Conservation (phyloP, 2,329 filamentous ascomycete species). For the Neoascochyta sp. region DNA sequence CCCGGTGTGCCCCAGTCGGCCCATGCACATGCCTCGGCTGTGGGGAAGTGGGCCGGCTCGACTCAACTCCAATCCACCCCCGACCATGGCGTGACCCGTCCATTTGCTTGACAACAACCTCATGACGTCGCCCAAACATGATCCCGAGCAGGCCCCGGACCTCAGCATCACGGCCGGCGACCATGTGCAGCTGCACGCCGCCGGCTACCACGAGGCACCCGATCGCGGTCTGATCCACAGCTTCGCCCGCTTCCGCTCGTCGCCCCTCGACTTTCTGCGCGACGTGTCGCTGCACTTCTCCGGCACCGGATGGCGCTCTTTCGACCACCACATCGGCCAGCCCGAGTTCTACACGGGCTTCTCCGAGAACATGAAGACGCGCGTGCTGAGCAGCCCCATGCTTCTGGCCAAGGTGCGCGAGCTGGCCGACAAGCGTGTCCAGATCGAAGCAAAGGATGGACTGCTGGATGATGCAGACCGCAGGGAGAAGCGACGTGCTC, state of each 20-base stretch:
- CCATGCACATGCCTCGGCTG: too few relatives aligned
- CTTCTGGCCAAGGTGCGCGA: slow-evolving; percentile 71
- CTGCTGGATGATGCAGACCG: slow-evolving; percentile 48
- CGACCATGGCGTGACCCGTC: too few relatives aligned
- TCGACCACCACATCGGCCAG: slow-evolving; percentile 85
- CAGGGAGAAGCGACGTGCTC: slow-evolving; percentile 59
- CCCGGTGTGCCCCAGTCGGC: too few relatives aligned
- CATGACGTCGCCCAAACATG: slow-evolving; percentile 9
- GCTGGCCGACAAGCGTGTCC: slow-evolving; percentile 69
- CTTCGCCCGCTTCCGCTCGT: slow-evolving; percentile 79
- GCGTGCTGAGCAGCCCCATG: slow-evolving; percentile 71
- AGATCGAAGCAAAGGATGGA: slow-evolving; percentile 75
- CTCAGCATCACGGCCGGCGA: slow-evolving; percentile 46
- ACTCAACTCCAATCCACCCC: too few relatives aligned
- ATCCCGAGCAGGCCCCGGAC: slow-evolving; percentile 42
- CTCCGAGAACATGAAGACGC: slow-evolving; percentile 79
- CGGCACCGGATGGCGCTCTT: slow-evolving; percentile 91
- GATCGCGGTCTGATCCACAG: slow-evolving; percentile 73
- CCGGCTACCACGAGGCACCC: slow-evolving; percentile 42
- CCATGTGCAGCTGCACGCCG: slow-evolving; percentile 44
- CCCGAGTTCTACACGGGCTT: slow-evolving; percentile 92
- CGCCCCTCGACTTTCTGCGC: slow-evolving; percentile 74
- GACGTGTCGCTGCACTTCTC: slow-evolving; percentile 92
- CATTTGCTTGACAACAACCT: slow-evolving; percentile 14
- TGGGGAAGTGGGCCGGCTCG: too few relatives aligned